These are phyloP conservation scores for Xylariaceae sp. DNA, from an alignment of 2,329 filamentous ascomycete genomes.

Conservation along the genomic window DNA sequence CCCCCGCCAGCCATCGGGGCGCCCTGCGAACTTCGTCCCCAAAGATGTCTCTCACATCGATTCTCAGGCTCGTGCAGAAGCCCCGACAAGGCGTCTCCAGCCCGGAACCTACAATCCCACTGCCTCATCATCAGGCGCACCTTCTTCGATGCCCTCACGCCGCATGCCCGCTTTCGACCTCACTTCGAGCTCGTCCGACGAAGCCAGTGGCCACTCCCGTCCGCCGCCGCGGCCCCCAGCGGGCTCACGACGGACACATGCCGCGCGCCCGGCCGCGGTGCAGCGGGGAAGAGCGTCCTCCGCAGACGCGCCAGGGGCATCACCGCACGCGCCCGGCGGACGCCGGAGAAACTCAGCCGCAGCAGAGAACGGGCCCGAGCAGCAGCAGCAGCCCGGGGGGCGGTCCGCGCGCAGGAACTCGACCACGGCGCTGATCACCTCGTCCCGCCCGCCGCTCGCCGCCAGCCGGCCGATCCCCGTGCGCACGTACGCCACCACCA, in stretches of 20 bases:
- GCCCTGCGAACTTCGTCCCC: constrained; percentile 7
- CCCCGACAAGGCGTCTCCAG: constrained; percentile 6
- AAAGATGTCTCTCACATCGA: constrained; percentile 9
- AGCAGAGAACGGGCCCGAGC: no score
- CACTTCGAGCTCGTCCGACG: constrained; percentile 21
- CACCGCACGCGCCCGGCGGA: no score
- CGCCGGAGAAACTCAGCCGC: no score
- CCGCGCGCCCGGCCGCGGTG: no score
- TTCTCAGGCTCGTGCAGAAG: no score
- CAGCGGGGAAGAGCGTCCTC: no score
- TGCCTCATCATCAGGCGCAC: constrained; percentile 16
- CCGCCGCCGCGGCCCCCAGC: constrained; percentile 10
- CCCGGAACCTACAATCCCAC: constrained; percentile 22
- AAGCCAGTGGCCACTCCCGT: constrained; percentile 9
- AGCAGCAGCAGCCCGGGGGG: no score
- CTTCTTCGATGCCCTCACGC: constrained; percentile 15
- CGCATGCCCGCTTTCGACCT: constrained; percentile 12
- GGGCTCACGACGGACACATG: no score
- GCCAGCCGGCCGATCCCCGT: constrained; percentile 15
- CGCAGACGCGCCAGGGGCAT: no score
- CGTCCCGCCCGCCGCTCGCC: constrained; percentile 8
- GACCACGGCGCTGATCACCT: no score
- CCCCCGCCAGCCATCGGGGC: constrained; percentile 15
- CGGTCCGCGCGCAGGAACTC: no score
- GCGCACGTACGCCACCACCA: constrained; percentile 17